Base-by-base conservation (phyloP, 2,329 filamentous ascomycete species). In the Paecilomyces formosus region DNA sequence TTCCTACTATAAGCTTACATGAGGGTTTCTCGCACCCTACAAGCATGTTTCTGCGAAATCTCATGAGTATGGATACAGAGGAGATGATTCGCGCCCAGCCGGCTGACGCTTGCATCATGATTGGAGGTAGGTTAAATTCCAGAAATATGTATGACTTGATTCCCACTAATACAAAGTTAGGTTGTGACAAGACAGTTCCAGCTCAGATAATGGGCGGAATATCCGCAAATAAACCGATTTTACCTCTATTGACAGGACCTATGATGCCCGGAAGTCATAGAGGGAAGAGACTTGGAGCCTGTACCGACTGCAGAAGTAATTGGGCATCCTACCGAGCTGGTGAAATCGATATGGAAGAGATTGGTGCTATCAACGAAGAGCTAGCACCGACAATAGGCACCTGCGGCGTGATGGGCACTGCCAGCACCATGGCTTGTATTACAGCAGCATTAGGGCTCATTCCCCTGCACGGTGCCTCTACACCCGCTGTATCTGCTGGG, bases 21-120 rank as follows among this genome's bases (percentile, higher is more conserved):
- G 88, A 90, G 77, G 82, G 79, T 2, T 90, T 91, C 67, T 79
- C 87, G 0, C 77, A 81, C 51, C 88, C 88, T 2, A 90, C 88
- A 3, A 89, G 87, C 73, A 90, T 91, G 88, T 90, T 85, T 57
- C 67, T 90, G 54, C 74, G 88, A 31, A 90, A 90, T 63, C 67
- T 90, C 58, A 90, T 91, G 88, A 87, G 85, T 63, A 89, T 90
- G 85, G 88, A 90, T 67, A 90, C 88, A 0, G 88, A 90, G 70
- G 88, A 90, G 75, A 90, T 90, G 88, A 85, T 90, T 56, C 77
- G 78, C 51, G 87, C 87, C 0, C 88, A 90, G 70, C 88, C 88
- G 0, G 79, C 88, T 13, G 88, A 90, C 72, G 84, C 85, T 0
- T 83, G 84, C 9, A 80, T 88, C 13, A 77, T 88, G 62, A 86